phyloP scores from a whole-genome alignment of 2,329 filamentous ascomycete genomes.

The Esteya vermicola region DNA sequence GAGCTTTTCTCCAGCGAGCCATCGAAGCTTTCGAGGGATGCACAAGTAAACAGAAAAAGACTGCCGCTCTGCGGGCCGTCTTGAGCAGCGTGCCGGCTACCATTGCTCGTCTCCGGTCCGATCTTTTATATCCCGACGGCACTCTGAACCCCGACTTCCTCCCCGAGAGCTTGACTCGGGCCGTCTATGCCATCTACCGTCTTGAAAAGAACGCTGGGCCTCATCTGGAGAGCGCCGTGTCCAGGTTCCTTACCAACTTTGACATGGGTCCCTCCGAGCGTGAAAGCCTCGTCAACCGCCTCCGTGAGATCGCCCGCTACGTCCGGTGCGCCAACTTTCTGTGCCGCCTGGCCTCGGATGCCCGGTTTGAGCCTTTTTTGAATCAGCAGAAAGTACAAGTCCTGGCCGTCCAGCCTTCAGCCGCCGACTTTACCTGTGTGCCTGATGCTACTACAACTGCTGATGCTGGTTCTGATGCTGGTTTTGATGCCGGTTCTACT shows the following conservation, averaged over 20 bases:
- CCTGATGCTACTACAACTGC: too few relatives aligned
- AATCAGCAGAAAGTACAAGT: slow-evolving; percentile 16
- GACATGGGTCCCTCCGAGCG: neutral
- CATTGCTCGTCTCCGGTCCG: neutral
- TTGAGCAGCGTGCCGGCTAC: too few relatives aligned
- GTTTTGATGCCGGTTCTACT: too few relatives aligned
- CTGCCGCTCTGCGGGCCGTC: too few relatives aligned
- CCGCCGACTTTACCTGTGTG: neutral
- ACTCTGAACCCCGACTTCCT: neutral
- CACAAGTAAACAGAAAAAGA: too few relatives aligned
- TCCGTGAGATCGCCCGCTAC: slow-evolving; percentile 23
- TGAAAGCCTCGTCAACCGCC: slow-evolving; percentile 5
- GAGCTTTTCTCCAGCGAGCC: neutral
- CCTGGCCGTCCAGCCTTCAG: neutral
- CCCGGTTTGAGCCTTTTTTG: slow-evolving; percentile 13
- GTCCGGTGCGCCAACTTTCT: slow-evolving; percentile 19
- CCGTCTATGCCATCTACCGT: neutral
- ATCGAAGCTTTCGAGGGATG: neutral
- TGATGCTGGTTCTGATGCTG: too few relatives aligned
- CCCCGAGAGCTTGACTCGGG: neutral
- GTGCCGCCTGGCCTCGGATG: slow-evolving; percentile 15
- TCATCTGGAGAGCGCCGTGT: neutral
- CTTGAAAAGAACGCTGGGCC: neutral
- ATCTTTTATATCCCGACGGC: neutral
- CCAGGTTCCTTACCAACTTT: neutral